phyloP scores from a whole-genome alignment of 495 filamentous ascomycete genomes.

The Parathielavia hyrcaniae region DNA sequence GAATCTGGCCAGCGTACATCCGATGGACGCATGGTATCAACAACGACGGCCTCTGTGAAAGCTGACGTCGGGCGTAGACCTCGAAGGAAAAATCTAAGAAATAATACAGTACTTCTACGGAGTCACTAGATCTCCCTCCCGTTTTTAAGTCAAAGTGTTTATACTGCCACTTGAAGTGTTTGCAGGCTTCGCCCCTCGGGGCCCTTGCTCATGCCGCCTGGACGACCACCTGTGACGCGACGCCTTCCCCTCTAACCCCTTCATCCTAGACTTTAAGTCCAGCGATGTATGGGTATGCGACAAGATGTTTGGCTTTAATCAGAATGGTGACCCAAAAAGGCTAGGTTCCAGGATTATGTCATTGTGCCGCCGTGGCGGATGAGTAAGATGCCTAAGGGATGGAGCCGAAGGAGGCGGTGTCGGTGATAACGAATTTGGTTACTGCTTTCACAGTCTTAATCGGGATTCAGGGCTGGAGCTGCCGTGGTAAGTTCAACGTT shows the following conservation, averaged over 20 bases:
- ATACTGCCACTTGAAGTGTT: no score
- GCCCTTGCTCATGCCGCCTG: constrained; percentile 41
- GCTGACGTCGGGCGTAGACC: no score
- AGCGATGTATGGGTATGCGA: constrained; percentile 41
- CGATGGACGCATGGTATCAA: background rate
- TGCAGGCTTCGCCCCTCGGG: constrained; percentile 24
- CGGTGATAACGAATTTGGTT: constrained; percentile 48
- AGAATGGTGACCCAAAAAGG: constrained; percentile 31
- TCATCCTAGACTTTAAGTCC: constrained; percentile 36
- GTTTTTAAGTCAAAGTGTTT: background rate
- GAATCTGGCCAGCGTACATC: background rate
- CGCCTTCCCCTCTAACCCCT: constrained; percentile 24
- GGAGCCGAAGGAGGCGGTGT: constrained; percentile 43
- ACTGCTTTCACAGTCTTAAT: constrained; percentile 46
- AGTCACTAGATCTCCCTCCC: background rate
- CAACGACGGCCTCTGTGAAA: background rate
- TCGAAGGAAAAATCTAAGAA: no score
- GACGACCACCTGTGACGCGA: constrained; percentile 43
- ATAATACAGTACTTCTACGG: no score
- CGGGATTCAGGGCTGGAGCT: constrained; percentile 40
- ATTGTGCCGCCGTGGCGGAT: constrained; percentile 36
- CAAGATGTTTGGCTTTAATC: constrained; percentile 47
- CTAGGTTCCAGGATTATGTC: constrained; percentile 44
- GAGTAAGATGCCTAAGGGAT: constrained; percentile 34
- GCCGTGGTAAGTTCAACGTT: constrained; percentile 40